These are phyloP conservation scores for Amanita rimosa DNA, from an alignment of 768 basidiomycete species.

Conservation along the genomic window DNA sequence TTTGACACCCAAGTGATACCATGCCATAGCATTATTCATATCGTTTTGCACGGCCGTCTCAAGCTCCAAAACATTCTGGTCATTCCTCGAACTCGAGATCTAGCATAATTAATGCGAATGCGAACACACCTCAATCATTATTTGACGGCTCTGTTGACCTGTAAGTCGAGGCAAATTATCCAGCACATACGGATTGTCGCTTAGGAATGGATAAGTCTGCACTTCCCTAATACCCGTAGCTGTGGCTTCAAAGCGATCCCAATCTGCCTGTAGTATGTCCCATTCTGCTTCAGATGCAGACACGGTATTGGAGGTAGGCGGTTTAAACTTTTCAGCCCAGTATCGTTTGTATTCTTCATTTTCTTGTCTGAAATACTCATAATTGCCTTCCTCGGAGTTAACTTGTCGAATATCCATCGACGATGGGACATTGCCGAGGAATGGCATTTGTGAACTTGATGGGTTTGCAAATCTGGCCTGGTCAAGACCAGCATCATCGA, in stretches of 20 bases:
- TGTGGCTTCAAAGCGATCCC: conserved; percentile 78
- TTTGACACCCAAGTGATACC: conserved; percentile 91
- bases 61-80: conserved; percentile 72
- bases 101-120: not conserved
- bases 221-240: conserved; percentile 48
- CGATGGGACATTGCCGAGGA: not conserved
- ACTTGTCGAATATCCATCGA: not conserved
- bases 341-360: conserved; percentile 56
- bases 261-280: conserved; percentile 61
- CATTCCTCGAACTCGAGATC: conserved; percentile 9
- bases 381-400: conserved; percentile 24
- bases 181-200: conserved; percentile 66
- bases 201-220: conserved; percentile 58
- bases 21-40: conserved; percentile 57
- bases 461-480: not conserved
- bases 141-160: conserved; percentile 23
- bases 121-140: conserved; percentile 30
- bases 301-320: conserved; percentile 13
- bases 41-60: conserved; percentile 85
- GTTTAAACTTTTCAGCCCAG: conserved; percentile 24
- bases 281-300: conserved; percentile 27
- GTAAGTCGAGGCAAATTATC: conserved; percentile 43
- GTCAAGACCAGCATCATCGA: conserved; percentile 14
- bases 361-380: conserved; percentile 62
- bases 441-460: not conserved